Evolutionary conservation across 2,329 filamentous ascomycete genomes (phyloP), one percentile per base, ranked within the genome.

Genomic region (Lecanosticta acicola): DNA sequence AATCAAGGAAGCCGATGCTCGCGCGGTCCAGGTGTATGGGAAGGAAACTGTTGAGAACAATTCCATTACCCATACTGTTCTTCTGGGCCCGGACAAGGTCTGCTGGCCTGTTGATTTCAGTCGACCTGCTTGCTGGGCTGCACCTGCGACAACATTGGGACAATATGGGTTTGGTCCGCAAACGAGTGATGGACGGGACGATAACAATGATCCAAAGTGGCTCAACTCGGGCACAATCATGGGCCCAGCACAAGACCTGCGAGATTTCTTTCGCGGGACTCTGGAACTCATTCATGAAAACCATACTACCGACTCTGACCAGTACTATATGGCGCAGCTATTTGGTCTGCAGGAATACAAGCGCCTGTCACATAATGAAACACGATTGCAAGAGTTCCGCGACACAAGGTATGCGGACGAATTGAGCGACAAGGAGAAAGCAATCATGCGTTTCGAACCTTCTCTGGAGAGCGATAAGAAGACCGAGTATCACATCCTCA

Each of bases 261-360:
- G 40, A 17, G 55, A 54, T 1, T 65, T 78, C 17, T 76, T 74
- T 48, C 63, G 67, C 11, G 64, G 67, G 13, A 68, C 71, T 3
- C 49, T 72, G 24, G 50, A 59, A 32, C 66, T 66, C 14, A 65
- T 70, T 13, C 58, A 56, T 53, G 63, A 48, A 46, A 65, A 61
- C 50, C 61, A 55, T 32, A 39, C 35, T 2, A 46, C 43, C 14
- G 45, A 49, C 33, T 49, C 45, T 18, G 72, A 76, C 52, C 68
- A 74, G 52, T 63, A 68, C 48, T 69, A 71, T n/a, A 68, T 79
- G 43, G 67, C 73, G 3, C 68, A 73, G 43, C 69, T 79, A 36
- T 78, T 71, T 42, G 74, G 72, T n/a, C 67, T 72, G 26, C 76
- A 79, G 55, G 76, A 79, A 56, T 72, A 70, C 42, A 44, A 45